Base-by-base conservation (phyloP, 2,329 filamentous ascomycete species). In the Trichoderma cornu-damae region DNA sequence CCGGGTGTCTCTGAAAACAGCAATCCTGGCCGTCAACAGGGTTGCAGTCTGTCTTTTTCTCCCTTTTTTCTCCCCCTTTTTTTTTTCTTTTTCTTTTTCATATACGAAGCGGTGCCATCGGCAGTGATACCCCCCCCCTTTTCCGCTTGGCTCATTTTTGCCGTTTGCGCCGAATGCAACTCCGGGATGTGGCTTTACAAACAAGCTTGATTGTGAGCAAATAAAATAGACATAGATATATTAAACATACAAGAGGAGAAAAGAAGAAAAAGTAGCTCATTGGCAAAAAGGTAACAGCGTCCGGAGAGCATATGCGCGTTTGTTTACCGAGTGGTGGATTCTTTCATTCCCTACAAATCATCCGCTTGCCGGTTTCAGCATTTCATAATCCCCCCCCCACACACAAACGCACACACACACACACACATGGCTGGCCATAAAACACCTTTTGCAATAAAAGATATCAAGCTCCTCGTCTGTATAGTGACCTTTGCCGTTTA, bases 401-500 rank as follows among this genome's bases (percentile, higher is more conserved):
- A 53, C n/a, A n/a, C n/a, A n/a, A n/a, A n/a, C n/a, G n/a, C n/a
- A n/a, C n/a, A n/a, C n/a, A n/a, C n/a, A n/a, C n/a, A n/a, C n/a
- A n/a, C n/a, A n/a, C n/a, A n/a, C n/a, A n/a, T n/a, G n/a, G n/a
- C n/a, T n/a, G 14, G 20, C 3, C 24, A 24, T 18, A 12, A 35
- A 18, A 18, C 38, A 43, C 50, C 50, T 53, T 53, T 28, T 53
- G n/a, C n/a, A 32, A 53, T 22, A 18, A 24, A 12, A n/a, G 42
- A 12, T 8, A 37, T 16, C 37, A 34, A 11, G 26, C 18, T 18
- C 26, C 4, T n/a, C n/a, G 26, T 44, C 50, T 53, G 50, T 22
- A 26, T n/a, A n/a, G n/a, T n/a, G n/a, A 53, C 50, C 50, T 53
- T n/a, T 32, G 44, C 50, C 30, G 18, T 44, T 44, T 35, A 43